These are phyloP conservation scores for Prunella vulgaris DNA, from an alignment of 257 asterid species.

Conservation along the genomic window DNA sequence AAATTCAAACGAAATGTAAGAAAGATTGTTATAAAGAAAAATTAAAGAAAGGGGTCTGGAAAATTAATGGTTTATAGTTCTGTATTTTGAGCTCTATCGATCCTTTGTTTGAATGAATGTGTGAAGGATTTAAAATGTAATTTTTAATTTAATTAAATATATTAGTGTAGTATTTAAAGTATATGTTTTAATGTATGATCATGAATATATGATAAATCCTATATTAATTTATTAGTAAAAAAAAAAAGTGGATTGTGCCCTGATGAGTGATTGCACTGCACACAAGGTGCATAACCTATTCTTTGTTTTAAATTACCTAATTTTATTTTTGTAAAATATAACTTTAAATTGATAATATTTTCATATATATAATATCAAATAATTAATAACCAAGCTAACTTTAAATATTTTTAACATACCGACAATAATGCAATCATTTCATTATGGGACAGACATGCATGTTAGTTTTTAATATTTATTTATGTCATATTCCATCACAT, in stretches of 20 bases:
- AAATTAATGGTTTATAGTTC: not conserved
- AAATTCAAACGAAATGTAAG: constrained; percentile 34
- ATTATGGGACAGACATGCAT: not conserved
- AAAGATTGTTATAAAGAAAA: not conserved
- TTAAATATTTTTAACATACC: not conserved
- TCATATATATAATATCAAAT: not conserved
- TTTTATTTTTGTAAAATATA: not conserved
- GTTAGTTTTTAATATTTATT: not conserved
- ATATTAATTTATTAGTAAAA: not conserved
- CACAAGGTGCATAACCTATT: too few relatives aligned
- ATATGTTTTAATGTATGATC: not conserved
- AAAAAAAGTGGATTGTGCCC: too few relatives aligned
- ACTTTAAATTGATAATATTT: too few relatives aligned
- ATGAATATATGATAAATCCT: not conserved
- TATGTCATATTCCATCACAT: not conserved
- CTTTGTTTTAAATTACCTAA: not conserved
- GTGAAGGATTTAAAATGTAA: not conserved
- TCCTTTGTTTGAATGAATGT: constrained; percentile 4
- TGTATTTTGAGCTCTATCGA: not conserved
- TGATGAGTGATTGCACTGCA: too few relatives aligned
- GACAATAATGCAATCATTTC: not conserved
- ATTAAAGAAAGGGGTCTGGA: not conserved
- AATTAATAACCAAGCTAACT: not conserved
- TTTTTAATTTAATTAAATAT: too few relatives aligned
- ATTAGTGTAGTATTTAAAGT: not conserved